Conservation (phyloP, 2,329 filamentous ascomycete genomes). For the Colletotrichum costaricense region DNA sequence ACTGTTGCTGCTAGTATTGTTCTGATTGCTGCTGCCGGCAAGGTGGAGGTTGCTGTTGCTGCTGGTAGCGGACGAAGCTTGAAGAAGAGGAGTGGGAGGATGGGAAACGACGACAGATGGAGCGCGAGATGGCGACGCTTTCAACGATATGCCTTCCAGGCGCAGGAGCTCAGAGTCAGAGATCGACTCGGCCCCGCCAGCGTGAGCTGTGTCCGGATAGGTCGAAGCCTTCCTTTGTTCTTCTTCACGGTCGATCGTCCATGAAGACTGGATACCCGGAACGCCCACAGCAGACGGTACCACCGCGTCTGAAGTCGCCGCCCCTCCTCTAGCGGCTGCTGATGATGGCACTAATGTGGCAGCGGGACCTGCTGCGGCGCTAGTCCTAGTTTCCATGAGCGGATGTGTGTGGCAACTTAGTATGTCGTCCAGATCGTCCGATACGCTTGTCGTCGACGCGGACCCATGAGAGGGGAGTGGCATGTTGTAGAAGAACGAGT, state of each 20-base stretch:
- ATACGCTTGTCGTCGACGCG: slow-evolving; percentile 34
- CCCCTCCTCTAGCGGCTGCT: slow-evolving; percentile 29
- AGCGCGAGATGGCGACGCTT: slow-evolving; percentile 40
- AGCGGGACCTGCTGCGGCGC: slow-evolving; percentile 36
- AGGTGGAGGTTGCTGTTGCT: slow-evolving; percentile 42
- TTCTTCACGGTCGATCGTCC: slow-evolving; percentile 31
- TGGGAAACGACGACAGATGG: slow-evolving; percentile 35
- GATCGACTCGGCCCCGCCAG: slow-evolving; percentile 47
- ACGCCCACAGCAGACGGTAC: slow-evolving; percentile 26
- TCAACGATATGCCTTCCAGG: slow-evolving; percentile 60
- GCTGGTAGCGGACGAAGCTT: slow-evolving; percentile 43
- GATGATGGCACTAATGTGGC: slow-evolving; percentile 32
- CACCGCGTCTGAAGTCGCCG: slow-evolving; percentile 18
- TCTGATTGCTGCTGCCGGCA: slow-evolving; percentile 39
- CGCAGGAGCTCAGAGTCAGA: slow-evolving; percentile 60
- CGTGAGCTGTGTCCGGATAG: slow-evolving; percentile 36
- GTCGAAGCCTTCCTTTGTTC: slow-evolving; percentile 37
- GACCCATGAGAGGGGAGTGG: slow-evolving; percentile 31
- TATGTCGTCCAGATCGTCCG: slow-evolving; percentile 36
- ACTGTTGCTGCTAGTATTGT: slow-evolving; percentile 37
- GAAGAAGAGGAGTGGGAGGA: slow-evolving; percentile 40
- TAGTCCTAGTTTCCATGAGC: slow-evolving; percentile 32
- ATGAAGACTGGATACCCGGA: slow-evolving; percentile 28
- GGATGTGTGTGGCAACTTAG: slow-evolving; percentile 34
- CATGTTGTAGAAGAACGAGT: slow-evolving; percentile 37